Evolutionary conservation across 768 basidiomycete species (phyloP), one percentile per base, ranked within the genome.

Genomic region (Chalciporus sphaerocephalus): DNA sequence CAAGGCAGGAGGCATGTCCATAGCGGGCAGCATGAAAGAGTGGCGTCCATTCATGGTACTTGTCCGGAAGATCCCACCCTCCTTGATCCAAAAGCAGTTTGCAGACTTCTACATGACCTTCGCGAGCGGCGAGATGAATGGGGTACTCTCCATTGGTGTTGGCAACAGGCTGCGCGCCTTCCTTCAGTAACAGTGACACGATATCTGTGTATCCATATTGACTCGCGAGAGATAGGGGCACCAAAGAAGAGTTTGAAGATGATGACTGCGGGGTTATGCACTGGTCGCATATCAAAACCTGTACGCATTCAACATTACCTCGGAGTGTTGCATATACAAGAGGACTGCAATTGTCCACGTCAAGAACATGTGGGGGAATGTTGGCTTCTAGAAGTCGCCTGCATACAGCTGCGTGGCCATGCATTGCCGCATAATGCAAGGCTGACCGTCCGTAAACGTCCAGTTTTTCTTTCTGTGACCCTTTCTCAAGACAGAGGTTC

Each of bases 21-120:
- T 92, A 85, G 28, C 91, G 84, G 5, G 93, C 86, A 3, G 96
- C 92, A 65, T 98, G 94, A 60, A 94, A 92, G 35, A 98, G 74
- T 20, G 96, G 96, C 6, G 94, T 98, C 92, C 95, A 97, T 63
- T 96, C 92, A 60, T 95, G 88, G 66, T 95, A 98, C 67, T 94
- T 98, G 74, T 99, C 96, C 1, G 85, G 83, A 7, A 79, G 74
- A 65, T 91, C 92, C 82, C 84, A 91, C 30, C 83, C 91, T 39
- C 81, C 85, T 32, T 80, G 80, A 23, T 72, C 72, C 4, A 92
- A 69, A 25, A 99, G 78, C 6, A 92, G 66, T 47, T 69, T 74
- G 63, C 94, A 95, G 16, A 96, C 80, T n/a, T 83, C 79, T 7
- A 77, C 78, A 52, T 96, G 93, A 4, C 96, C 96, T 60, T 92